These are phyloP conservation scores for Phialemoniopsis sp. DNA, from an alignment of 2,329 filamentous ascomycete genomes.

Conservation along the genomic window DNA sequence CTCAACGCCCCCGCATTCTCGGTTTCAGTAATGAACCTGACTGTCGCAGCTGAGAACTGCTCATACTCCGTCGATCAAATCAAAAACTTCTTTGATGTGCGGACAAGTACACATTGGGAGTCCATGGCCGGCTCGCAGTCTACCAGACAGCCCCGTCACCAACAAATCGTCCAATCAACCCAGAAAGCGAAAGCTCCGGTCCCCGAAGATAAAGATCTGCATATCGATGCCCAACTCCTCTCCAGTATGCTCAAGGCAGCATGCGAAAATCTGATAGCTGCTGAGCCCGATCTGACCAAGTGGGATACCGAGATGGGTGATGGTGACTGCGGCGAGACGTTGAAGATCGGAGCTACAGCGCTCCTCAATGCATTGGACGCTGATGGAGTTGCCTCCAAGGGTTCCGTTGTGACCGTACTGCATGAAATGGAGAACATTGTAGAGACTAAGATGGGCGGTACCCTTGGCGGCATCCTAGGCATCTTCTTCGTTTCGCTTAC, in stretches of 20 bases:
- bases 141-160: slow-evolving; percentile 29
- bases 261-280: slow-evolving; percentile 47
- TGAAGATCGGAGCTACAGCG: slow-evolving; percentile 46
- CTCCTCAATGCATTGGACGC: slow-evolving; percentile 41
- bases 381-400: slow-evolving; percentile 30
- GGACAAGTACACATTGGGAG: slow-evolving; percentile 55
- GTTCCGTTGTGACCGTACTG: slow-evolving; percentile 43
- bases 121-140: slow-evolving; percentile 43
- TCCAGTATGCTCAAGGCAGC: slow-evolving; percentile 51
- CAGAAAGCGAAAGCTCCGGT: slow-evolving; percentile 4
- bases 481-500: slow-evolving; percentile 49
- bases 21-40: slow-evolving; percentile 60
- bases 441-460: slow-evolving; percentile 51
- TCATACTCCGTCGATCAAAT: slow-evolving; percentile 47
- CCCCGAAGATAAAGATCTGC: slow-evolving; percentile 25
- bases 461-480: slow-evolving; percentile 47
- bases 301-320: slow-evolving; percentile 63
- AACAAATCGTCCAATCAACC: slow-evolving; percentile 39
- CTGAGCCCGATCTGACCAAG: slow-evolving; percentile 58
- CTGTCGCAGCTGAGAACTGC: slow-evolving; percentile 37
- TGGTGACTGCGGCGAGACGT: slow-evolving; percentile 62
- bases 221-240: slow-evolving; percentile 46
- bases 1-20: slow-evolving; percentile 70
- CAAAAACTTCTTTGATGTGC: slow-evolving; percentile 60
- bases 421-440: slow-evolving; percentile 48